These are phyloP conservation scores for Cavenderia fasciculata DNA, from an alignment of 78 protist species.

Conservation along the genomic window DNA sequence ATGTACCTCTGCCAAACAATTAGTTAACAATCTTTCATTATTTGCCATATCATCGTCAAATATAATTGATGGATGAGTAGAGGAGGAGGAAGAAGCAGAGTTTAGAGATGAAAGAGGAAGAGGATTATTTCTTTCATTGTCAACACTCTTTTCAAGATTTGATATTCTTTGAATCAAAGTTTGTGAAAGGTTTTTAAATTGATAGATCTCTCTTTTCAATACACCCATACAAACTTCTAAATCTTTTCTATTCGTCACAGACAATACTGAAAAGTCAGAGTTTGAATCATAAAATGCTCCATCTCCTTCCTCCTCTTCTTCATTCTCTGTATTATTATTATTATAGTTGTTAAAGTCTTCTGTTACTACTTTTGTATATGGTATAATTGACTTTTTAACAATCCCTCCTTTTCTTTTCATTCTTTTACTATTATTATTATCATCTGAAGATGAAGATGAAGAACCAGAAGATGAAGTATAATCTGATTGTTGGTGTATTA, in stretches of 20 bases:
- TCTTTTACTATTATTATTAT: no score
- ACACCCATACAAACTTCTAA: constrained; percentile 49
- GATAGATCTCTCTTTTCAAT: constrained; percentile 50
- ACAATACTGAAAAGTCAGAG: constrained; percentile 37
- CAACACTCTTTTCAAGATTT: constrained; percentile 39
- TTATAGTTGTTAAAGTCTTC: neutral
- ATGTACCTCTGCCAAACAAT: constrained; percentile 3
- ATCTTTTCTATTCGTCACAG: constrained; percentile 33
- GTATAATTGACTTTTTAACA: no score
- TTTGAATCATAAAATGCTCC: constrained; percentile 51
- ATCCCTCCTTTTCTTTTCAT: no score
- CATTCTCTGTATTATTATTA: neutral
- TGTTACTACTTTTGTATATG: neutral
- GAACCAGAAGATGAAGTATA: no score
- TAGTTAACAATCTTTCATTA: neutral
- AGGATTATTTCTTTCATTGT: constrained; percentile 15
- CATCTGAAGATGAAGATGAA: no score
- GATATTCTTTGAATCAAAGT: constrained; percentile 17
- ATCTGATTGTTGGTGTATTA: no score
- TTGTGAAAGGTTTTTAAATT: constrained; percentile 43
- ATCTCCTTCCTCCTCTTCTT: neutral
- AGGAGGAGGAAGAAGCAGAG: neutral
- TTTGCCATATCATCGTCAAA: neutral
- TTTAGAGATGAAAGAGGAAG: no score
- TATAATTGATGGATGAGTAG: neutral